phyloP scores from a whole-genome alignment of 257 asterid genomes.

The Capsicum chinense region DNA sequence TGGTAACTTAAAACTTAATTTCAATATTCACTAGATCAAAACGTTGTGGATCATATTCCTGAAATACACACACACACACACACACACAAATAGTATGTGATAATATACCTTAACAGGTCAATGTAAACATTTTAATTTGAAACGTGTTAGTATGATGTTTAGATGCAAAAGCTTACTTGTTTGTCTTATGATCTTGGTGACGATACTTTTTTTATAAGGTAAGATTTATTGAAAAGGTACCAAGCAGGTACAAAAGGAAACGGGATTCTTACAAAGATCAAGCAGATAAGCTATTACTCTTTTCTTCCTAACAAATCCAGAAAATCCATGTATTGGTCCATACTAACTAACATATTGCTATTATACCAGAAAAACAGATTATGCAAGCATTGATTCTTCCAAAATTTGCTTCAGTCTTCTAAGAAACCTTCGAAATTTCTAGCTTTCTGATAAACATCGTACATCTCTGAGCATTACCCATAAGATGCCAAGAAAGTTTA shows the following conservation, averaged over 20 bases:
- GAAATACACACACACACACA: neutral
- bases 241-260: conserved; percentile 10
- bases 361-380: neutral
- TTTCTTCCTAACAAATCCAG: neutral
- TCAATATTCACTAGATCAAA: neutral
- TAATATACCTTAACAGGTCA: conserved; percentile 10
- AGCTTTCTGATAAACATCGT: neutral
- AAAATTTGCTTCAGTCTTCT: neutral
- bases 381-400: neutral
- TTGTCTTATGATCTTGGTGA: conserved; percentile 10
- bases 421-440: neutral
- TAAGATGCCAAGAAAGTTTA: neutral
- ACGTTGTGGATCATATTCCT: conserved; percentile 1
- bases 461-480: conserved; percentile 1
- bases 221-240: neutral
- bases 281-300: neutral
- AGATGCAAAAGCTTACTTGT: neutral
- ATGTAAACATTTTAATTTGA: neutral
- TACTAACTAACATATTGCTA: neutral
- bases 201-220: neutral
- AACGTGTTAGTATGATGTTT: neutral
- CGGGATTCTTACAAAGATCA: neutral
- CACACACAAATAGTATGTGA: neutral
- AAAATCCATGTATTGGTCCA: conserved; percentile 15
- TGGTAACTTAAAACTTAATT: neutral